These are phyloP conservation scores for Artemisia annua DNA, from an alignment of 129 eudicot species.

Conservation along the genomic window DNA sequence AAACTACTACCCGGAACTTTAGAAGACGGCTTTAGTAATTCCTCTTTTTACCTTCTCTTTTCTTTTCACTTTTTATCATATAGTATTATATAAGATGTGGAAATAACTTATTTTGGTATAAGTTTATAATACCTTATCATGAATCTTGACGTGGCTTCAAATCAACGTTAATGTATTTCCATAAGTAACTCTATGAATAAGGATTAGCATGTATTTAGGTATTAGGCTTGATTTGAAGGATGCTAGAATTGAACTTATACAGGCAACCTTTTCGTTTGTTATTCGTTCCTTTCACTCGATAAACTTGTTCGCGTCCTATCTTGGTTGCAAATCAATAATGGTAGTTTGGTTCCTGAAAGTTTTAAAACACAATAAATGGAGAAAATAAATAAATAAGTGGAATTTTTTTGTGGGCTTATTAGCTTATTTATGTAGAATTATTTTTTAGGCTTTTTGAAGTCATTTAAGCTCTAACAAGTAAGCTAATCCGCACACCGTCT, in stretches of 20 bases:
- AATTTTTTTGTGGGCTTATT: too few species aligned
- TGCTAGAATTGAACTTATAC: conserved; percentile 1
- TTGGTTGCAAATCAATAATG: neutral
- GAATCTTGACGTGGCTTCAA: neutral
- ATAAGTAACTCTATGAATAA: conserved; percentile 15
- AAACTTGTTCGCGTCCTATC: neutral
- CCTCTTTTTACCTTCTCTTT: conserved; percentile 12
- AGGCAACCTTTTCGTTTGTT: neutral
- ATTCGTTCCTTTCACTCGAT: neutral
- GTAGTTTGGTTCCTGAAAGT: neutral
- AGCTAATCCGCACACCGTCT: neutral
- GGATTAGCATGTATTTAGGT: conserved; percentile 13
- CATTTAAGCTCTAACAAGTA: too few species aligned
- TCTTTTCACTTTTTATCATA: conserved; percentile 11
- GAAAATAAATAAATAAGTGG: too few species aligned
- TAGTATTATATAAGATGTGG: conserved; percentile 12
- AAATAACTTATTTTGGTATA: neutral
- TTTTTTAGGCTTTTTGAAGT: too few species aligned
- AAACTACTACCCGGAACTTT: conserved; percentile 63
- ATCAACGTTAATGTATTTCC: neutral
- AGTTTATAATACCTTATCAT: neutral
- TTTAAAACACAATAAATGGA: neutral
- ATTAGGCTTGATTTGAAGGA: conserved; percentile 14
- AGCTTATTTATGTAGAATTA: too few species aligned
- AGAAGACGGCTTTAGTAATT: conserved; percentile 62